Evolutionary conservation across 441 rosid genomes (phyloP).

Genomic region (Brassica balearica): DNA sequence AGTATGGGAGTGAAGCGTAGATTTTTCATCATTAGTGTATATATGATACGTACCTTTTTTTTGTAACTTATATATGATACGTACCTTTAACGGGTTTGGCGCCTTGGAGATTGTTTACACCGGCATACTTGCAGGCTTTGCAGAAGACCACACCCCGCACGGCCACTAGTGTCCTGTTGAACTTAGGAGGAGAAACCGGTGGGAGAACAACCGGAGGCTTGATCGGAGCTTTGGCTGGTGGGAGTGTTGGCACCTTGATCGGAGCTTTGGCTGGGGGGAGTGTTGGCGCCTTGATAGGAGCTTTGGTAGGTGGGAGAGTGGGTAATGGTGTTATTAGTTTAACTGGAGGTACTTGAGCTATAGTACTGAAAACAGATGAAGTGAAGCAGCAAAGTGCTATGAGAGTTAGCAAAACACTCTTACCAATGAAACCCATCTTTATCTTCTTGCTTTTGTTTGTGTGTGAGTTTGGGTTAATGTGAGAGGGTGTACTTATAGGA

Average conservation of each 20-base stretch:
- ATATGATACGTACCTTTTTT: slow-evolving; percentile 44
- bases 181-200: slow-evolving; percentile 42
- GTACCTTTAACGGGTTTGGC: slow-evolving; percentile 66
- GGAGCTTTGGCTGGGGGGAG: slow-evolving; percentile 39
- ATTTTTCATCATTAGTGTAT: too few species aligned
- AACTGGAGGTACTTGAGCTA: slow-evolving; percentile 26
- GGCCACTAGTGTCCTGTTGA: slow-evolving; percentile 54
- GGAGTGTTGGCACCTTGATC: slow-evolving; percentile 30
- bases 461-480: slow-evolving; percentile 21
- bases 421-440: slow-evolving; percentile 38
- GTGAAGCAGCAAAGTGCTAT: slow-evolving; percentile 41
- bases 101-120: slow-evolving; percentile 57
- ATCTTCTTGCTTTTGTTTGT: slow-evolving; percentile 10
- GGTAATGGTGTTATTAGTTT: slow-evolving; percentile 35
- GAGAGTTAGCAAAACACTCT: slow-evolving; percentile 35
- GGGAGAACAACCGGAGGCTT: slow-evolving; percentile 33
- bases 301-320: slow-evolving; percentile 10
- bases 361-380: slow-evolving; percentile 32
- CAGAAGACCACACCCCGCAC: slow-evolving; percentile 75
- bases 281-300: slow-evolving; percentile 29
- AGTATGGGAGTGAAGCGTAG: not conserved
- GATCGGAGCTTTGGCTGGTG: slow-evolving; percentile 34
- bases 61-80: not conserved
- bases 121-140: slow-evolving; percentile 77
- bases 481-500: slow-evolving; percentile 29